Evolutionary conservation across 441 rosid genomes (phyloP), one percentile per base, ranked within the genome.

Genomic region (Euphorbia celastroides): DNA sequence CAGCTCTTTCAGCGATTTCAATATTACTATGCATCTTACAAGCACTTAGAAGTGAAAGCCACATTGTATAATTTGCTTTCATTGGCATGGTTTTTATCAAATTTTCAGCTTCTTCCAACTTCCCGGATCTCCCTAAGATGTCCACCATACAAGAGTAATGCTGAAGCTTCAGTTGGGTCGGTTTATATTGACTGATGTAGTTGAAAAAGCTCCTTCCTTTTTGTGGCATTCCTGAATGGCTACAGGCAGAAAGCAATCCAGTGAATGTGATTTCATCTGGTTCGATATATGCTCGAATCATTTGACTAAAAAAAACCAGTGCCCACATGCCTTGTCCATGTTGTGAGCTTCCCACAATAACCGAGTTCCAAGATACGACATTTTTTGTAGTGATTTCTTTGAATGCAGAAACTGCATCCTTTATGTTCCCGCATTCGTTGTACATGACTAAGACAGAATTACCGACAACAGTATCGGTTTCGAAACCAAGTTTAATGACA

Each of bases 81-180:
- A 71, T 59, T 13, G 84, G 81, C 88, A 86, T 84, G 54, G 62
- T 81, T 64, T 41, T 58, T 23, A 89, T 72, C 1, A 89, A 76
- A 52, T 79, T 76, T 67, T 83, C 66, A 7, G 88, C 93, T 79
- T 88, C 89, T 27, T 71, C 68, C 32, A 86, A 70, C 72, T 79
- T 81, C 48, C 93, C 92, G 19, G 68, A 77, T 51, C 86, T 84
- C 30, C 90, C 88, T 28, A 89, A 76, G 76, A 89, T 84, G 73
- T 86, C 90, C 67, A 78, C 96, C 84, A 89, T 82, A 51, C 90
- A 86, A 16, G 90, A 79, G 77, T 83, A 86, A 74, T 89, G 93
- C 41, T 87, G 85, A 59, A 84, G 10, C 61, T 81, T 84, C 44
- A 85, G 80, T 42, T 79, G 70, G 50, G 79, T 75, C 71, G 87